Evolutionary conservation across 495 filamentous ascomycete genomes (phyloP), one percentile per base, ranked within the genome.

Genomic region (Sordaria brevicollis): DNA sequence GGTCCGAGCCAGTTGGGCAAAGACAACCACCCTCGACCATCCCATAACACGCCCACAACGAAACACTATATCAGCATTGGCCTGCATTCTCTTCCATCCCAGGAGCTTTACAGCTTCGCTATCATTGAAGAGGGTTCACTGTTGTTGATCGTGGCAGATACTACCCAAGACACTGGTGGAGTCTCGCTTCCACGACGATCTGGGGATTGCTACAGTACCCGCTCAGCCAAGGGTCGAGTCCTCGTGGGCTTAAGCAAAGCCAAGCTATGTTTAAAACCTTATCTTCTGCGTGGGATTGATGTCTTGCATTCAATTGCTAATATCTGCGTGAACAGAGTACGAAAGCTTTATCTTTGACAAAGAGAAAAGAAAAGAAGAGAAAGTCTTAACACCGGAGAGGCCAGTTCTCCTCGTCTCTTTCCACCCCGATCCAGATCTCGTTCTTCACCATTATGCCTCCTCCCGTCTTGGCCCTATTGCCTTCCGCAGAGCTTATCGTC

Each of bases 381-480:
- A 62, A 1, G 25, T 62, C 1, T 33, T 4, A 62, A 31, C 49
- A 31, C 49, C 25, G 49, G 11, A 79, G 65, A 35, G 77, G 77
- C 77, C 77, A 79, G 10, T 75, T 69, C 31, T 57, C 73, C 65
- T 72, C 62, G 5, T 77, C 68, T 35, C 74, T 39, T 35, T 72
- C 71, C 38, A 57, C 71, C 25, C 76, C 69, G 1, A 79, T 68
- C 39, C 67, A 67, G 34, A 79, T 49, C 65, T 77, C 77, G 31
- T 76, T 77, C 68, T 71, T 76, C 31, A 79, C 71, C 76, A 72
- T 77, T 69, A 79, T 79, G n/a, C 71, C 73, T 0, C 71, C 71
- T 6, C 54, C 65, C 33, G 38, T 19, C 62, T 41, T 70, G 2
- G 49, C 49, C 2, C 25, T 29, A 62, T 31, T 62, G 0, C 25